Base-by-base conservation (phyloP, 2,329 filamentous ascomycete species). In the Aspergillus terreus region DNA sequence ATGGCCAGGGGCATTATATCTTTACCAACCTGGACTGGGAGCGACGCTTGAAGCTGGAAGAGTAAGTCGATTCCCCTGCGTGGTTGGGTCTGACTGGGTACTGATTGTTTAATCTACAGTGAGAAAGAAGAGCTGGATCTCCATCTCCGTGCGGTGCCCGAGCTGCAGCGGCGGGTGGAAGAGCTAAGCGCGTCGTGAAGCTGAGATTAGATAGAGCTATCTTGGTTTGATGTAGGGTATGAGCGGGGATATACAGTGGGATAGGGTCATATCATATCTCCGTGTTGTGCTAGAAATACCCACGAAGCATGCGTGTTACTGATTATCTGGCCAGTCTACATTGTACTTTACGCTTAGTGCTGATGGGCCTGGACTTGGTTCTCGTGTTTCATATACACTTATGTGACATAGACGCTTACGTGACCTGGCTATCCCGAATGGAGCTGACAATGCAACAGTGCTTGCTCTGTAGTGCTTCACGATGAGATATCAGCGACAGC, bases 121-220 rank as follows among this genome's bases (percentile, higher is more conserved):
- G 94, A 97, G 78, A 95, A 88, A 71, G 94, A 99, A 67, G 92
- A 97, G 59, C 78, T 97, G 41, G 92, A 97, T 53, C 77, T 95
- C 46, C 82, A 90, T 69, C 74, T 99, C 47, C 80, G 94, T 53
- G 86, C 90, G 57, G 88, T 97, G 7, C 90, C 90, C 0, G 92
- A 96, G 65, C 81, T 96, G 58, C 87, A 96, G 79, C 85, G 86
- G 69, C 81, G 94, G 50, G 85, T 97, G 66, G 83, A 79, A 14
- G 92, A 97, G 73, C 74, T 97, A 70, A 88, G 79, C 50, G 78
- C 77, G 30, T 55, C 42, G 17, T n/a, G 25, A 17, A n/a, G 10
- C 14, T 7, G 14, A 11, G 12, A 9, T 38, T 38, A 38, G 35
- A n/a, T 38, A 38, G 27, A 11, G 27, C 27, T 30, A 30, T 6